Percentiles rank a stretch among this genome's conserved stretches.
Evolutionary conservation across 164 flowering plant species (phyloP).

Genomic region (Vitis rotundifolia): DNA sequence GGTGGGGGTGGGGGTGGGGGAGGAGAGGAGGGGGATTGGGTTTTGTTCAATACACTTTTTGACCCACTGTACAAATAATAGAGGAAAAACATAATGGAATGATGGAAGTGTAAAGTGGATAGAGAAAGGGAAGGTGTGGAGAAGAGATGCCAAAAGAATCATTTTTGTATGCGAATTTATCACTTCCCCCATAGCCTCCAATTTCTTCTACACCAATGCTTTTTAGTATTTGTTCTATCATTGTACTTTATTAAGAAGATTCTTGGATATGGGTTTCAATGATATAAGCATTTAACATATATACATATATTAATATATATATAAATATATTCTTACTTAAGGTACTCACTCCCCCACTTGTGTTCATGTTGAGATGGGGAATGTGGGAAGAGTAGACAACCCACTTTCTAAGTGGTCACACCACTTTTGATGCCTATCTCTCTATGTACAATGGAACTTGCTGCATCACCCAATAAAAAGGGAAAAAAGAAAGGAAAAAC

Average conservation of each 20-base stretch:
- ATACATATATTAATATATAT: too few relatives aligned
- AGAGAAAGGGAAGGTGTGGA: conserved; percentile 13
- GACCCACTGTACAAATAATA: background rate
- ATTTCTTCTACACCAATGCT: conserved; percentile 15
- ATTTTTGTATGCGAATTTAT: background rate
- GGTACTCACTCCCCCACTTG: background rate
- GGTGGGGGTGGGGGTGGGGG: too few relatives aligned
- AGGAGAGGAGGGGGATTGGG: too few relatives aligned
- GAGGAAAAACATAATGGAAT: background rate
- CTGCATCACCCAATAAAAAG: too few relatives aligned
- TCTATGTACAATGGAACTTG: too few relatives aligned
- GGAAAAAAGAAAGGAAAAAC: too few relatives aligned
- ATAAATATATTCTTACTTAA: background rate
- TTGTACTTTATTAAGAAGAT: conserved; percentile 4
- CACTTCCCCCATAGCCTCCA: conserved; percentile 1
- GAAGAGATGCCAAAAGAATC: conserved; percentile 18
- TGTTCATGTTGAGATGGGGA: background rate
- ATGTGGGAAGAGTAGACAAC: conserved; percentile 8
- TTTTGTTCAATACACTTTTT: background rate
- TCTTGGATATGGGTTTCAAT: background rate
- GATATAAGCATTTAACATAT: too few relatives aligned
- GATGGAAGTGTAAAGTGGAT: background rate
- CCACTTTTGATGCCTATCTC: background rate
- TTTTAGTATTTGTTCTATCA: background rate
- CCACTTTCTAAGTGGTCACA: conserved; percentile 12